phyloP scores from a whole-genome alignment of 371 early-diverging fungal genomes.

The Mortierella sp. region DNA sequence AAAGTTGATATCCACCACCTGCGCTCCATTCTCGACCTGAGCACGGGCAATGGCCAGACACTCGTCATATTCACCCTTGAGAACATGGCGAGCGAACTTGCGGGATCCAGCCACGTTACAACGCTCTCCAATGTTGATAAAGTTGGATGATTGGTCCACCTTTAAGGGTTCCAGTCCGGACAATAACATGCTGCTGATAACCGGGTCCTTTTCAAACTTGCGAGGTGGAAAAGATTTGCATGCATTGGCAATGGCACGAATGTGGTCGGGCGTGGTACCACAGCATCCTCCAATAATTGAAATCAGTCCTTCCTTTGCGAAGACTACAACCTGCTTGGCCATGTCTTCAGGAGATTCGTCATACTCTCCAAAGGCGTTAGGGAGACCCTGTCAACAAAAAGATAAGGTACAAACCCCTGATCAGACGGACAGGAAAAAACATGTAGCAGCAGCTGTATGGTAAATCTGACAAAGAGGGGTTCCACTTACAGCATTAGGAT shows the following conservation, averaged over 20 bases:
- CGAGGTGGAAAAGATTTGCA: conserved; percentile 83
- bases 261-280: conserved; percentile 94
- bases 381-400: conserved; percentile 66
- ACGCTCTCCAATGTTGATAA: conserved; percentile 95
- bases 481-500: conserved; percentile 86
- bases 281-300: conserved; percentile 97
- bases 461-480: too few relatives aligned
- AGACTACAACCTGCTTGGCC: conserved; percentile 84
- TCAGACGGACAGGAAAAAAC: neutral
- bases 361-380: conserved; percentile 89
- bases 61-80: conserved; percentile 92
- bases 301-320: conserved; percentile 90
- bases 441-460: too few relatives aligned
- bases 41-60: conserved; percentile 91
- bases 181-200: conserved; percentile 74
- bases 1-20: conserved; percentile 94
- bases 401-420: neutral
- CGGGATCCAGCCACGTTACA: conserved; percentile 96
- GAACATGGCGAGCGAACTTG: conserved; percentile 90
- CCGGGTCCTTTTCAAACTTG: conserved; percentile 68
- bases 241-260: conserved; percentile 87
- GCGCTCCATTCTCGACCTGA: conserved; percentile 95
- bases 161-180: conserved; percentile 87
- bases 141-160: conserved; percentile 82
- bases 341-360: conserved; percentile 90